Conservation (phyloP, 2,329 filamentous ascomycete species). For the Simplicillium aogashimaense region DNA sequence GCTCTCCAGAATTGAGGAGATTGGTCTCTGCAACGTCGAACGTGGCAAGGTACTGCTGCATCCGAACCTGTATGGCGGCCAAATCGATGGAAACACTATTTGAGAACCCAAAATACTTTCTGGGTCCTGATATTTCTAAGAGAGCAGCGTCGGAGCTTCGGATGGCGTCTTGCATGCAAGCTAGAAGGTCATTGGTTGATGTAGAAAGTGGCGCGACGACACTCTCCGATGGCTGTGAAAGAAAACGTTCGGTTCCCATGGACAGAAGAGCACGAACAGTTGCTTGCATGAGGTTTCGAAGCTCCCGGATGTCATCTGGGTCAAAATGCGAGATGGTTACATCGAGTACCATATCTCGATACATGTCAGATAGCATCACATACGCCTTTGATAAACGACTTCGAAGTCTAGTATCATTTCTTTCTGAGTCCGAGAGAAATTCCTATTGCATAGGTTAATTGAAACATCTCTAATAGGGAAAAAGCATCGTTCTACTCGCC, state of each 20-base stretch:
- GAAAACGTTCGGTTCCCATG: slow-evolving; percentile 35
- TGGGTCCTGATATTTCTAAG: slow-evolving; percentile 42
- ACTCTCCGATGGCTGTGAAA: slow-evolving; percentile 20
- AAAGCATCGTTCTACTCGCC: slow-evolving; percentile 17
- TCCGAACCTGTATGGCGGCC: slow-evolving; percentile 22
- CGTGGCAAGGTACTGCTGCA: slow-evolving; percentile 30
- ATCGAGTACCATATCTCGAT: slow-evolving; percentile 46
- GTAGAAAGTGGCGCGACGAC: slow-evolving; percentile 21
- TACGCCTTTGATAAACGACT: slow-evolving; percentile 39
- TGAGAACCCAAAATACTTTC: slow-evolving; percentile 34
- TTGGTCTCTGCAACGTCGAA: slow-evolving; percentile 37
- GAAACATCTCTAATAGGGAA: neutral
- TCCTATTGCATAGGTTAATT: slow-evolving; percentile 11
- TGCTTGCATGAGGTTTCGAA: slow-evolving; percentile 45
- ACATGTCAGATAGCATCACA: slow-evolving; percentile 44
- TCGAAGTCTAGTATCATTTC: slow-evolving; percentile 20
- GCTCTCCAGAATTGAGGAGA: slow-evolving; percentile 32
- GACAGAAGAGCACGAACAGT: slow-evolving; percentile 44
- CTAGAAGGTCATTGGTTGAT: slow-evolving; percentile 36
- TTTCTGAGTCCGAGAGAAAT: slow-evolving; percentile 19
- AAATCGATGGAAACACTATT: slow-evolving; percentile 31
- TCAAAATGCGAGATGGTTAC: slow-evolving; percentile 43
- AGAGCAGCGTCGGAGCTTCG: slow-evolving; percentile 39
- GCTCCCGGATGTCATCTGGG: slow-evolving; percentile 35
- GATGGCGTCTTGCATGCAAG: slow-evolving; percentile 33